Conservation (phyloP, 1,284 basidiomycete species). For the Naganishia liquefaciens region DNA sequence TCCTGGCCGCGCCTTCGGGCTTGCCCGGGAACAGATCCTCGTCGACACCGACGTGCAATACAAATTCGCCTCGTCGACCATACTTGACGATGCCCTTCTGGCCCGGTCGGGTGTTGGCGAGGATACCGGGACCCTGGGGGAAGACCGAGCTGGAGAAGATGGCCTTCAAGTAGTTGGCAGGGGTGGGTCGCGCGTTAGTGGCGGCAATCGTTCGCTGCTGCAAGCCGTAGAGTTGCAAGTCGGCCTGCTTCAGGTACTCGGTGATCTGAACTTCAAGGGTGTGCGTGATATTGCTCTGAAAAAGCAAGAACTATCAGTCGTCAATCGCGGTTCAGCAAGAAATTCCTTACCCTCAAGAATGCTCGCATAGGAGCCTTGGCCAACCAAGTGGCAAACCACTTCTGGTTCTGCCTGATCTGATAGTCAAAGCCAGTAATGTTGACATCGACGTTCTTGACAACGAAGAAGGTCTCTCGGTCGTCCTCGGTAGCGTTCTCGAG, state of each 20-base stretch:
- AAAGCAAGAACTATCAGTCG: slow-evolving; percentile 32
- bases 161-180: slow-evolving; percentile 55
- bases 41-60: slow-evolving; percentile 56
- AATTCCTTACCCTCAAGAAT: slow-evolving; percentile 44
- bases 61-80: slow-evolving; percentile 54
- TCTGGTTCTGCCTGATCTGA: slow-evolving; percentile 46
- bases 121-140: slow-evolving; percentile 37
- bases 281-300: slow-evolving; percentile 45
- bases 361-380: slow-evolving; percentile 47
- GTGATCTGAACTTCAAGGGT: slow-evolving; percentile 53
- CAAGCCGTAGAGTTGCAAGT: slow-evolving; percentile 51
- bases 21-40: slow-evolving; percentile 54
- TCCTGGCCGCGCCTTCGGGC: slow-evolving; percentile 45
- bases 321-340: background rate
- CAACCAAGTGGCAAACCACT: slow-evolving; percentile 50
- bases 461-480: slow-evolving; percentile 57
- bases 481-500: slow-evolving; percentile 55
- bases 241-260: slow-evolving; percentile 44
- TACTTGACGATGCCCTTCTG: slow-evolving; percentile 54
- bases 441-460: slow-evolving; percentile 56
- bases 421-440: slow-evolving; percentile 52
- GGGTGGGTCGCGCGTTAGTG: slow-evolving; percentile 52
- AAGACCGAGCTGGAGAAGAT: slow-evolving; percentile 53
- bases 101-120: slow-evolving; percentile 43
- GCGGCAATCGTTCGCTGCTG: slow-evolving; percentile 56